These are phyloP conservation scores for Aaosphaeria arxii DNA, from an alignment of 2,329 filamentous ascomycete species.

Conservation along the genomic window DNA sequence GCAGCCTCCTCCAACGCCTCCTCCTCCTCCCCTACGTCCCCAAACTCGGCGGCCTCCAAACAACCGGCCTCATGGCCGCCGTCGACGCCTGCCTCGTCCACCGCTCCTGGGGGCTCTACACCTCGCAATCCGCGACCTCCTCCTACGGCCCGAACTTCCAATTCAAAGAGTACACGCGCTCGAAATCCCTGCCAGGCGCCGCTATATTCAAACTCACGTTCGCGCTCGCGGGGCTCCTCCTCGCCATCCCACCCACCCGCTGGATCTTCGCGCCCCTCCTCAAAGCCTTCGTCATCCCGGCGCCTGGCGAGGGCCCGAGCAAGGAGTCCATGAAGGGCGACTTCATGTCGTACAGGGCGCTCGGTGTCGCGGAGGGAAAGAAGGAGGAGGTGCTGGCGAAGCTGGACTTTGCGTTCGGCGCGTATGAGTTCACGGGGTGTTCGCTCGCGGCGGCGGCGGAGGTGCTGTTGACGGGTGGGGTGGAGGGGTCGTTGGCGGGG, in stretches of 20 bases:
- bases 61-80: slow-evolving; percentile 51
- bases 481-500: slow-evolving; percentile 47
- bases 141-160: slow-evolving; percentile 57
- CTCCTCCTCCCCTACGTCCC: slow-evolving; percentile 54
- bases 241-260: slow-evolving; percentile 54
- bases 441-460: slow-evolving; percentile 63
- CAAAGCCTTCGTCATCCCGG: slow-evolving; percentile 25
- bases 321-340: slow-evolving; percentile 56
- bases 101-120: slow-evolving; percentile 57
- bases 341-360: slow-evolving; percentile 60
- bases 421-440: slow-evolving; percentile 67
- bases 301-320: slow-evolving; percentile 31
- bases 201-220: slow-evolving; percentile 50
- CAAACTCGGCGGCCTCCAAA: slow-evolving; percentile 59
- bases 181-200: slow-evolving; percentile 48
- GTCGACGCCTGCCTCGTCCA: slow-evolving; percentile 58
- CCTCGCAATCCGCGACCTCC: slow-evolving; percentile 19
- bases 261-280: slow-evolving; percentile 33
- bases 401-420: slow-evolving; percentile 57
- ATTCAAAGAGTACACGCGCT: slow-evolving; percentile 56
- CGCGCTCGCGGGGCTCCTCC: slow-evolving; percentile 41
- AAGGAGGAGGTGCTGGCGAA: slow-evolving; percentile 55
- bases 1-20: slow-evolving; percentile 38
- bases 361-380: slow-evolving; percentile 56
- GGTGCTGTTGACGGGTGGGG: slow-evolving; percentile 60